Evolutionary conservation across 108 stramenopile species (phyloP), one percentile per base, ranked within the genome.

Genomic region (Pseudonitzschia multiseries): DNA sequence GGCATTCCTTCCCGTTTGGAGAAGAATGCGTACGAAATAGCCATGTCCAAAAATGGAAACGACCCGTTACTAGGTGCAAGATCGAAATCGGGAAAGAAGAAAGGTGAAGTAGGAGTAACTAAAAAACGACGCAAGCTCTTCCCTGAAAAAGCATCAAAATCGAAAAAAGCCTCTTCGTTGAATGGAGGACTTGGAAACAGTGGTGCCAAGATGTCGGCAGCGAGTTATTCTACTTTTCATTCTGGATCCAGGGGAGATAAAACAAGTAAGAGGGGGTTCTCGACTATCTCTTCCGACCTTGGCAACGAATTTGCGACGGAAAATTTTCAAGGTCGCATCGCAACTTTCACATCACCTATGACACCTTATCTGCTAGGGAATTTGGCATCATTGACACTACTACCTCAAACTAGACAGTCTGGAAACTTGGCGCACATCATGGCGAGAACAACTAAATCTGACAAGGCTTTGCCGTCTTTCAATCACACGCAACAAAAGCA

Each of bases 1-100:
- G 59, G 70, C 33, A 42, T 90, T 44, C 89, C 86, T 33, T 83
- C 85, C 2, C 79, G 79, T 36, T 52, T 87, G 52, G 89, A 90
- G 62, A 84, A 90, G 72, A 86, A 90, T 72, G 83, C 86, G 12
- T 90, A 77, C 53, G 77, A 78, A 61, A 44, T 78, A 21, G 77
- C 77, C 17, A 60, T 61, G 36, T 44, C 61, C 15, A 43, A 51
- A 63, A 62, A 41, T 18, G 53, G 13, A 13, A 57, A 72, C 27
- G 71, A 57, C 21, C 28, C 54, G 57, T 63, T 64, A 31, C 31
- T 53, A 36, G 28, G 33, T n/a, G 56, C 20, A 36, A 18, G 42
- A 22, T 48, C 66, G 14, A 48, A 48, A 24, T n/a, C 36, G 32
- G 50, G 53, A 36, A 65, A 65, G 24, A 54, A 36, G 0, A 46